phyloP scores from a whole-genome alignment of 768 basidiomycete species.

The Russula lepida region DNA sequence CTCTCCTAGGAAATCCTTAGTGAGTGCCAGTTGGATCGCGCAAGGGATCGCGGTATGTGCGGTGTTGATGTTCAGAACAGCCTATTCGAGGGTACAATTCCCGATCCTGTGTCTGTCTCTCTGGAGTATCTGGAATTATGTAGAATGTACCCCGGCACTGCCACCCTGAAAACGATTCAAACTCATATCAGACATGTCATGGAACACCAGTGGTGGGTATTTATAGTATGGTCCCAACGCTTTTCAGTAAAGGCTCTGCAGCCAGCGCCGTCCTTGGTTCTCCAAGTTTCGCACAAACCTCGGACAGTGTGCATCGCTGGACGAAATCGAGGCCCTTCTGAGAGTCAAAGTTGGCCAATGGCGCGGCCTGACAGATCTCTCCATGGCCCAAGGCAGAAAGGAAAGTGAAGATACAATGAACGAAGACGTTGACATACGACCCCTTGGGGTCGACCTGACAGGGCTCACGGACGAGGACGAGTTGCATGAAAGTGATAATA shows the following conservation, averaged over 20 bases:
- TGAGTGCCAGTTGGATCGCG: constrained; percentile 26
- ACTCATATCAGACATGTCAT: constrained; percentile 63
- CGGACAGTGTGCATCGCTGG: constrained; percentile 19
- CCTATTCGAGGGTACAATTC: constrained; percentile 45
- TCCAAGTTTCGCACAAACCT: constrained; percentile 23
- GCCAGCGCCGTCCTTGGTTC: constrained; percentile 26
- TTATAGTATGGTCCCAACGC: not conserved
- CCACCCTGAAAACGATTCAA: constrained; percentile 42
- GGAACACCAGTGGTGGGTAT: constrained; percentile 55
- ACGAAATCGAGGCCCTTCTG: constrained; percentile 23
- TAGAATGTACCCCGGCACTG: constrained; percentile 41
- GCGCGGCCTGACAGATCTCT: constrained; percentile 14
- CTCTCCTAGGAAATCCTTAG: constrained; percentile 69
- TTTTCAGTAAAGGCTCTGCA: constrained; percentile 2
- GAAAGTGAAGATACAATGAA: not conserved
- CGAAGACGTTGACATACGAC: not conserved
- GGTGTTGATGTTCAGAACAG: constrained; percentile 28
- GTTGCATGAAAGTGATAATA: not conserved
- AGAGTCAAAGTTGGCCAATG: constrained; percentile 23
- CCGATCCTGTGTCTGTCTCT: constrained; percentile 58
- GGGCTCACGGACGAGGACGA: not conserved
- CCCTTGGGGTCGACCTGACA: not conserved
- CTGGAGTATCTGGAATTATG: constrained; percentile 64
- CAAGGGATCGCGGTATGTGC: too few species aligned
- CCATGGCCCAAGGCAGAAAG: not conserved